Evolutionary conservation across 2,329 filamentous ascomycete genomes (phyloP), one percentile per base, ranked within the genome.

Genomic region (Aspergillus ochraceus): DNA sequence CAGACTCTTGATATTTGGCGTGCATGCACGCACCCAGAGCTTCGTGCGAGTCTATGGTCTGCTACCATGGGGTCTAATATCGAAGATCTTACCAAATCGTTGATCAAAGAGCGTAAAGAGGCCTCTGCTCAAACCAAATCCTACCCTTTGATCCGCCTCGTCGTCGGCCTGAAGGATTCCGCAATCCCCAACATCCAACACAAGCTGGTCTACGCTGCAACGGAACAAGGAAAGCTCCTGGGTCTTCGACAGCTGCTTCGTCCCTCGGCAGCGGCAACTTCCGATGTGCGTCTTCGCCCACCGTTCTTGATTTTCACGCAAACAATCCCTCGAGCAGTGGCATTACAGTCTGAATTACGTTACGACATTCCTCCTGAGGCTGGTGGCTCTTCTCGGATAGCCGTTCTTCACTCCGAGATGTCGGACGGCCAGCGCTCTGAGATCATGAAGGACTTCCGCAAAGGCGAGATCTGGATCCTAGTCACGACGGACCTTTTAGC

Each of bases 231-330:
- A 61, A 99, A 99, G 74, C 86, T 99, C 30, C 87, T 97, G 57
- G 93, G 91, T 6, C 83, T 99, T 12, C 90, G 95, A 50, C 92
- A 98, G 72, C 85, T 99, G 30, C 83, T 98, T 1, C 92, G 92
- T 67, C 93, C 94, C 0, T 82, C 87, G 0, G 83, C 85, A 10
- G 82, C 86, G 6, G 62, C 72, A 42, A 81, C 74, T 1, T 68
- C 75, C 14, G 71, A 74, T 55, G 75, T 80, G 8, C 77, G 80
- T 2, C 81, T 98, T 50, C 87, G 91, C 0, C 92, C 95, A 0
- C 95, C 95, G 0, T 97, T 97, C 77, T 83, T 99, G 6, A 89
- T 99, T 61, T 99, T 99, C 76, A 95, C 94, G 0, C 95, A 99
- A 78, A 97, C 94, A 0, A 97, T 99, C 59, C 89, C 93, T 55